phyloP scores from a whole-genome alignment of 345 rosid species.

The Barbarea vulgaris region DNA sequence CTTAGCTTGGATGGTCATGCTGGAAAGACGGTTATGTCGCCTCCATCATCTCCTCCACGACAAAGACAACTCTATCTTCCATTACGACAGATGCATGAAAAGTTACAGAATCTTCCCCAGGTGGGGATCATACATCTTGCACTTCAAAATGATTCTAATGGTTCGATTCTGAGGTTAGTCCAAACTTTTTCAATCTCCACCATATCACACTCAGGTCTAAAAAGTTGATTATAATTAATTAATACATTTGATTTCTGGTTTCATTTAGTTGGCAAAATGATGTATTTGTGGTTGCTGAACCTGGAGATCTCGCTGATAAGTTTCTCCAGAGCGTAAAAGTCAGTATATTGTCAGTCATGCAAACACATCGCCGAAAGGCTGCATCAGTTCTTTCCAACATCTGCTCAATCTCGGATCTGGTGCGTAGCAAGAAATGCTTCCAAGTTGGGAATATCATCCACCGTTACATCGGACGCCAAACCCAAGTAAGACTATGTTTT shows the following conservation, averaged over 20 bases:
- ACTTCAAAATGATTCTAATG: slow-evolving; percentile 81
- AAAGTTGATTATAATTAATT: slow-evolving; percentile 7
- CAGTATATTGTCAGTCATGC: slow-evolving; percentile 69
- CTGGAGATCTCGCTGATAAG: slow-evolving; percentile 90
- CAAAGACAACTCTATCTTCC: slow-evolving; percentile 75
- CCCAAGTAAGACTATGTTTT: slow-evolving; percentile 56
- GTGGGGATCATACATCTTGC: slow-evolving; percentile 92
- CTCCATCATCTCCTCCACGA: slow-evolving; percentile 74
- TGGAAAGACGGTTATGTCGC: slow-evolving; percentile 62
- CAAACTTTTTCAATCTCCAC: slow-evolving; percentile 21
- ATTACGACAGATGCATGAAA: slow-evolving; percentile 77
- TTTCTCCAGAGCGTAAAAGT: slow-evolving; percentile 81
- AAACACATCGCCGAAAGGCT: slow-evolving; percentile 53
- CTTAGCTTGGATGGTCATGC: slow-evolving; percentile 85
- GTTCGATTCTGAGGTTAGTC: slow-evolving; percentile 79
- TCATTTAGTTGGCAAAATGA: slow-evolving; percentile 80
- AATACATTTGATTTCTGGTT: slow-evolving; percentile 3
- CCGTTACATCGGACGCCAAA: slow-evolving; percentile 91
- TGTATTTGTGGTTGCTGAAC: slow-evolving; percentile 97
- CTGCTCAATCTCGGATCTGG: slow-evolving; percentile 71
- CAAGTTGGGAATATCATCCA: slow-evolving; percentile 89
- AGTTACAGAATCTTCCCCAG: slow-evolving; percentile 87
- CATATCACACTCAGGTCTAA: background rate
- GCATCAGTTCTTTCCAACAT: slow-evolving; percentile 65
- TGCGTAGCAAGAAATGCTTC: slow-evolving; percentile 67